Base-by-base conservation (phyloP, 495 filamentous ascomycete species). In the Xylaria grammica region DNA sequence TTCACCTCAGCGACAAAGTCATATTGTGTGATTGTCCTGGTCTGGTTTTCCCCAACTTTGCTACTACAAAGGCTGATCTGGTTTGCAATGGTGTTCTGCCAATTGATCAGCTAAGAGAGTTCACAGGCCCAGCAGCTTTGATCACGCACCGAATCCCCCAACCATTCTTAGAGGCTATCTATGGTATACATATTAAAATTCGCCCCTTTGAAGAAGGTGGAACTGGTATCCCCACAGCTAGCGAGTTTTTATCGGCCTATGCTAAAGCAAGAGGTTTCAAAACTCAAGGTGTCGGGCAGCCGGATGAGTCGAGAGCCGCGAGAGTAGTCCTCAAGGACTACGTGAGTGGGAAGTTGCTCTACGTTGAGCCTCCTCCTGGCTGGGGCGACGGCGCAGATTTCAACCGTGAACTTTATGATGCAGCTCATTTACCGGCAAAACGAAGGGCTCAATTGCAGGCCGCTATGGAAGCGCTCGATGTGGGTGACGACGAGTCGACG, bases 11-110 rank as follows among this genome's bases (percentile, higher is more conserved):
- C 65, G 89, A 93, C 17, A 84, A 88, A 65, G 91, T 98, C 66
- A 86, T 97, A 67, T 84, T 99, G 22, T 98, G 96, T 79, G 96
- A 99, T 87, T 99, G 96, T 71, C 96, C 96, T 30, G 96, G 96
- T 86, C 88, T 99, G 22, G 96, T 99, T 1, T 98, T 99, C 78
- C 94, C 96, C 62, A 97, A 98, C 77, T 99, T 98, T 69, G 94
- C 96, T 50, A 92, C 89, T 49, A 98, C 93, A 29, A 98, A 97
- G 77, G 96, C 91, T 27, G 96, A 99, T 71, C 87, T 99, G 11
- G 96, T 99, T 44, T 93, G 92, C 77, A 94, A 93, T 70, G 96
- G 96, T 69, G 89, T 99, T 42, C 86, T 99, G 6, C 96, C 96
- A 22, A 97, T 99, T 72, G 96, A 99, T 77, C 96, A 99, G 74